These are phyloP conservation scores for Sarocladiaceae sp. DNA, from an alignment of 2,329 filamentous ascomycete genomes.

Conservation along the genomic window DNA sequence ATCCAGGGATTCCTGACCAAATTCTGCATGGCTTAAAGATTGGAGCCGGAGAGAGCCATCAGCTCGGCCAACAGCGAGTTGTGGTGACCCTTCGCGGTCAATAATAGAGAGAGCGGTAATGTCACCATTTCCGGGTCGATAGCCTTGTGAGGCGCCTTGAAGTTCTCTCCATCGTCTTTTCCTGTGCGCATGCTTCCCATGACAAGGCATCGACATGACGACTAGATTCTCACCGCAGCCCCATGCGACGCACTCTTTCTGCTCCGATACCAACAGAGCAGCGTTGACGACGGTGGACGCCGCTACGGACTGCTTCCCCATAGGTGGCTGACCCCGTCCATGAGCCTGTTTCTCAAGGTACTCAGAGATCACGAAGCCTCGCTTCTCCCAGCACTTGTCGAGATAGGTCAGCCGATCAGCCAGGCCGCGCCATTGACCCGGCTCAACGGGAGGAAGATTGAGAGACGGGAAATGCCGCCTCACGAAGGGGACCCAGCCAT, in stretches of 20 bases:
- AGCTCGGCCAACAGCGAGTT: slow-evolving; percentile 41
- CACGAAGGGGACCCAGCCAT: slow-evolving; percentile 46
- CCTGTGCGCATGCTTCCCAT: slow-evolving; percentile 12
- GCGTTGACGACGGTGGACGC: slow-evolving; percentile 46
- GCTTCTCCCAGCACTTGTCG: slow-evolving; percentile 46
- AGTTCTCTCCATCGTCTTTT: slow-evolving; percentile 28
- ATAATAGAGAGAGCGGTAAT: slow-evolving; percentile 41
- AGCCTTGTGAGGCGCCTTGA: slow-evolving; percentile 32
- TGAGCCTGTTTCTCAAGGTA: slow-evolving; percentile 17
- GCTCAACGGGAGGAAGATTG: slow-evolving; percentile 20
- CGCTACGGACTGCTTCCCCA: slow-evolving; percentile 25
- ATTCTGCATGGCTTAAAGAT: slow-evolving; percentile 18
- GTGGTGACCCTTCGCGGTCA: slow-evolving; percentile 20
- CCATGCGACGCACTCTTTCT: slow-evolving; percentile 40
- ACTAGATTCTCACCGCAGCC: slow-evolving; percentile 47
- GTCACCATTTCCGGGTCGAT: slow-evolving; percentile 40
- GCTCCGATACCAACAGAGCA: slow-evolving; percentile 25
- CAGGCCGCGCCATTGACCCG: slow-evolving; percentile 28
- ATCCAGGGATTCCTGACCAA: background rate
- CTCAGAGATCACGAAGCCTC: slow-evolving; percentile 31
- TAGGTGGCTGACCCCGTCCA: slow-evolving; percentile 12
- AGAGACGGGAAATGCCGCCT: slow-evolving; percentile 37
- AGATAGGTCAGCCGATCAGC: slow-evolving; percentile 44
- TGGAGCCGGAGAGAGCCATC: slow-evolving; percentile 42
- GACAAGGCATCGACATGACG: slow-evolving; percentile 30